Base-by-base conservation (phyloP, 805 yeast species). In the Pichia insulana region DNA sequence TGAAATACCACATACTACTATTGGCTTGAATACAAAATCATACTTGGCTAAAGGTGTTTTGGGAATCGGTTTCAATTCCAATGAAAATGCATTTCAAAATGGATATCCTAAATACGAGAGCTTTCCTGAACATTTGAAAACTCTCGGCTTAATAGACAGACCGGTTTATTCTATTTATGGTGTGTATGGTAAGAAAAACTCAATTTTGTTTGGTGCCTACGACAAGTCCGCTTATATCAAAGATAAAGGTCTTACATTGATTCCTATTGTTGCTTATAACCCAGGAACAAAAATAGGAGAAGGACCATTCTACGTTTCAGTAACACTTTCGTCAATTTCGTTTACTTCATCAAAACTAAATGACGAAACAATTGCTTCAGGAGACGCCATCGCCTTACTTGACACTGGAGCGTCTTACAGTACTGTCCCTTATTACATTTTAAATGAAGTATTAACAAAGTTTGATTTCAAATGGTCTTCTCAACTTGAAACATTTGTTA, bases 31-130 rank as follows among this genome's bases (percentile, higher is more conserved):
- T 2, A 70, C 71, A 51, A 57, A 56, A 28, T 70, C 80, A 4
- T 70, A 73, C 43, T 73, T 83, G 2, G 57, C 75, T 11, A 59
- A 65, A 26, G 87, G 89, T 39, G 84, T 83, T 20, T 59, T 81
- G 34, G 85, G 86, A n/a, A 69, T 82, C 43, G 88, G 88, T 6
- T 65, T 80, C 42, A 64, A 74, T 4, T 79, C 74, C n/a, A 68
- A 80, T 40, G 90, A 85, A 60, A 63, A 72, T 2, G 76, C 85
- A 2, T 64, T 61, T n/a, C 46, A 47, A 33, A 13, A 34, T 17
- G 43, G 40, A 12, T 34, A 26, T 8, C 16, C 35, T 0, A 32
- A 31, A 4, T 83, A 83, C 60, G 65, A 70, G 37, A 84, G 82
- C 56, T 63, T 84, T 43, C 94, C 92, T 0, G 48, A 65, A 36